Base-by-base conservation (phyloP, 257 asterid species). In the Gentiana dahurica region DNA sequence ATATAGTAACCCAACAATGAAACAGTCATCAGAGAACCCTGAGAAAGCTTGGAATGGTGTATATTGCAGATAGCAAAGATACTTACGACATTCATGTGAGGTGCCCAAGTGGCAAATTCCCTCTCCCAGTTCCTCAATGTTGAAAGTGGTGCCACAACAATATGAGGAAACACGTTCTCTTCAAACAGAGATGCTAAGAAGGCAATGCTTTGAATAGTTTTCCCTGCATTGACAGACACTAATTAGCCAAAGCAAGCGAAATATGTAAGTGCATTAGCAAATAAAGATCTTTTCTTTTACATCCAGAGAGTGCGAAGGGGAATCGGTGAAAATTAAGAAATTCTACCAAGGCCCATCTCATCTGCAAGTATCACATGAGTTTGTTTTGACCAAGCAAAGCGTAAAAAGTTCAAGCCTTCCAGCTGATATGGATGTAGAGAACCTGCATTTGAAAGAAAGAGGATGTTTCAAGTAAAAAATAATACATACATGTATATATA, bases 81-180 rank as follows among this genome's bases (percentile, higher is more conserved):
- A 83, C 98, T 78, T 81, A 92, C 98, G 61, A 92, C 97, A 80
- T 92, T 92, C 93, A 92, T 78, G 47, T 92, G 95, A 63, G 98
- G 98, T 65, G 98, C 97, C 98, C 98, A 92, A 61, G 84, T 78
- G 70, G 98, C 90, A 77, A 92, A 92, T 75, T 92, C 98, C 59
- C 98, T 97, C 62, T 92, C 98, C 98, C 98, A 92, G 70, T 92
- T 92, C 80, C 98, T 85, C 78, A 92, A 73, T 36, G 97, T 92
- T 44, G 98, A 92, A 62, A 92, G 94, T 44, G 98, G 98, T 71
- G 95, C 98, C 62, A 92, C 84, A 71, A 92, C 97, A 51, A 92
- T 85, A 78, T 92, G 97, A 57, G 95, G 98, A 64, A 64, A 75
- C 49, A 81, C 24, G 54, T 62, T 80, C 70, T 88, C 98, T 82